Conservation (phyloP, 2,329 filamentous ascomycete genomes). For the Claviceps purpurea region DNA sequence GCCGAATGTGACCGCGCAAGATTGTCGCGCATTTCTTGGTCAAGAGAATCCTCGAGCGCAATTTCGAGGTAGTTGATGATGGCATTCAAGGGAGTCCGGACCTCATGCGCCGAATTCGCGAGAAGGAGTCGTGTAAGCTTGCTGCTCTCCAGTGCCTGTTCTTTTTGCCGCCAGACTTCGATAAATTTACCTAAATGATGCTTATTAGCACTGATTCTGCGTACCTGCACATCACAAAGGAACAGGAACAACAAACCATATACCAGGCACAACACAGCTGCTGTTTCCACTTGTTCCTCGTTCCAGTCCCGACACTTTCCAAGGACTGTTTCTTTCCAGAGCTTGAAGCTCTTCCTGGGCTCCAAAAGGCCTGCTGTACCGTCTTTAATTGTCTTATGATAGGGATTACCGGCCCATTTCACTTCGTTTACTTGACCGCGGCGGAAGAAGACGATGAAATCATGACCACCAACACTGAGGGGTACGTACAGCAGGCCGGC, state of each 20-base stretch:
- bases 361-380: slow-evolving; percentile 64
- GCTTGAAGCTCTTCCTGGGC: slow-evolving; percentile 65
- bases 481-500: slow-evolving; percentile 74
- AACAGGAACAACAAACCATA: slow-evolving; percentile 47
- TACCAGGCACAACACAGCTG: slow-evolving; percentile 73
- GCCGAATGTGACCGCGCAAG: slow-evolving; percentile 75
- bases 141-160: slow-evolving; percentile 68
- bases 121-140: slow-evolving; percentile 66
- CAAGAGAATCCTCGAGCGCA: slow-evolving; percentile 66
- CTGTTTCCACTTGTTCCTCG: slow-evolving; percentile 79
- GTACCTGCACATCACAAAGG: neutral
- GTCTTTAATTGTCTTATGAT: slow-evolving; percentile 62
- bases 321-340: slow-evolving; percentile 68
- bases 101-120: slow-evolving; percentile 83
- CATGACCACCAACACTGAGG: slow-evolving; percentile 57
- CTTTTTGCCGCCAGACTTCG: slow-evolving; percentile 85
- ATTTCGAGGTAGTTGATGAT: slow-evolving; percentile 95
- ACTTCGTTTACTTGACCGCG: slow-evolving; percentile 61
- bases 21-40: slow-evolving; percentile 74
- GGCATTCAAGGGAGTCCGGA: slow-evolving; percentile 79
- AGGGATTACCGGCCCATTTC: slow-evolving; percentile 78
- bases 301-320: slow-evolving; percentile 81
- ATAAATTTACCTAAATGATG: slow-evolving; percentile 52
- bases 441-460: slow-evolving; percentile 90
- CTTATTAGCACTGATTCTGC: slow-evolving; percentile 2